phyloP scores from a whole-genome alignment of 352 stramenopile species.

The Elongisporangium prolatum region DNA sequence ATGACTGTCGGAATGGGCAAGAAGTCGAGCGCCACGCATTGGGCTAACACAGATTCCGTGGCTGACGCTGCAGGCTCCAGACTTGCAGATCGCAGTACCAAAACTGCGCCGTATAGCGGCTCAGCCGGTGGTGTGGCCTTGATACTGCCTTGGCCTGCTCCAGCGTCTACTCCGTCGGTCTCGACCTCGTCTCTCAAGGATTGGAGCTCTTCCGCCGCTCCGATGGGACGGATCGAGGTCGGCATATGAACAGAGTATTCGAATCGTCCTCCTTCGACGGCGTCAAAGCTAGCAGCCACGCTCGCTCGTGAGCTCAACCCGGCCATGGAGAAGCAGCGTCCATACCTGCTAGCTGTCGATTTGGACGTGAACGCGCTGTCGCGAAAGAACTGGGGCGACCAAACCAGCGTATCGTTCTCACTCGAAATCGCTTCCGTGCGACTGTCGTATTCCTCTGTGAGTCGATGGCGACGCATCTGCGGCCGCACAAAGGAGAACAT shows the following conservation, averaged over 20 bases:
- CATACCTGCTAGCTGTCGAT: slow-evolving; percentile 12
- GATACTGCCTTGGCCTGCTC: not conserved
- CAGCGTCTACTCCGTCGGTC: slow-evolving; percentile 12
- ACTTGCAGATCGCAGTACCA: slow-evolving; percentile 17
- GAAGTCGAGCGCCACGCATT: slow-evolving; percentile 56
- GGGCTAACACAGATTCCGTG: slow-evolving; percentile 27
- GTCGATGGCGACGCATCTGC: slow-evolving; percentile 16
- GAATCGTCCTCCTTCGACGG: not conserved
- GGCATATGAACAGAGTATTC: not conserved
- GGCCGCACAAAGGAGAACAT: slow-evolving; percentile 20
- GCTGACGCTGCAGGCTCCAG: slow-evolving; percentile 3
- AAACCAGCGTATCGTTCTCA: slow-evolving; percentile 1
- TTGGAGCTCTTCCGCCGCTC: slow-evolving; percentile 7
- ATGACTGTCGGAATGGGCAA: slow-evolving; percentile 35
- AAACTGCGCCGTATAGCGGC: slow-evolving; percentile 24
- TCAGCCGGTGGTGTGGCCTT: not conserved
- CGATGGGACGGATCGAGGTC: not conserved
- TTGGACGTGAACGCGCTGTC: slow-evolving; percentile 7
- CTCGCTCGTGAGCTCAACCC: not conserved
- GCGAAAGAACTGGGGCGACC: slow-evolving; percentile 5
- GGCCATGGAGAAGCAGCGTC: not conserved
- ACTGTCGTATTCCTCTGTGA: slow-evolving; percentile 18
- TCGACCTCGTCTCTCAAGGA: slow-evolving; percentile 9
- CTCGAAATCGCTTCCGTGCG: not conserved
- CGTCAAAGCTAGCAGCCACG: not conserved